Conservation (phyloP, 257 asterid species). For the Forsythia suspensa region DNA sequence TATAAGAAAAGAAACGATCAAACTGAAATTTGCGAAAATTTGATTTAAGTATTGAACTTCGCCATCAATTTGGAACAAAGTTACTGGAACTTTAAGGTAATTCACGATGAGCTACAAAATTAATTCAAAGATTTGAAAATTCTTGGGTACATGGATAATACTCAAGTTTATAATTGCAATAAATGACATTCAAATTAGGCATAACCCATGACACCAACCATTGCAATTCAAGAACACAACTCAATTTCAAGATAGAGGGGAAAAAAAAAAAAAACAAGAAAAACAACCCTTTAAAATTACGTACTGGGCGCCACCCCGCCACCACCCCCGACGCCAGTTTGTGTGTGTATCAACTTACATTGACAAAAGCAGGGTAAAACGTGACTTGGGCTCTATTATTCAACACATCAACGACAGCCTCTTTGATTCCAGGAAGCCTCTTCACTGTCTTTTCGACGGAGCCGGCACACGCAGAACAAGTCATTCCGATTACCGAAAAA, state of each 20-base stretch:
- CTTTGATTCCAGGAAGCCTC: slow-evolving; percentile 76
- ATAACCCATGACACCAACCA: neutral
- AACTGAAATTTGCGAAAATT: neutral
- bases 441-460: slow-evolving; percentile 85
- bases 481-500: slow-evolving; percentile 71
- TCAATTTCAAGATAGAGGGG: neutral
- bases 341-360: slow-evolving; percentile 38
- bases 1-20: neutral
- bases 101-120: neutral
- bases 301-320: neutral
- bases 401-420: slow-evolving; percentile 73
- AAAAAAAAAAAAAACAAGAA: neutral
- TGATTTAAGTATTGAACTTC: neutral
- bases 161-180: neutral
- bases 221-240: neutral
- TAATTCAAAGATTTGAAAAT: neutral
- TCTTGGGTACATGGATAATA: neutral
- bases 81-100: neutral
- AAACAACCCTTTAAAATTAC: neutral
- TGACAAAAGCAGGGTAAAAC: slow-evolving; percentile 52
- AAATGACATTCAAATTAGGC: neutral
- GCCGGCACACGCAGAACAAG: slow-evolving; percentile 89
- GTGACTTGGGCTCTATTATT: slow-evolving; percentile 67
- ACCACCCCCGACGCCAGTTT: neutral
- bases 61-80: neutral